Conservation (phyloP, 257 asterid genomes). For the Solanum paucissectum region DNA sequence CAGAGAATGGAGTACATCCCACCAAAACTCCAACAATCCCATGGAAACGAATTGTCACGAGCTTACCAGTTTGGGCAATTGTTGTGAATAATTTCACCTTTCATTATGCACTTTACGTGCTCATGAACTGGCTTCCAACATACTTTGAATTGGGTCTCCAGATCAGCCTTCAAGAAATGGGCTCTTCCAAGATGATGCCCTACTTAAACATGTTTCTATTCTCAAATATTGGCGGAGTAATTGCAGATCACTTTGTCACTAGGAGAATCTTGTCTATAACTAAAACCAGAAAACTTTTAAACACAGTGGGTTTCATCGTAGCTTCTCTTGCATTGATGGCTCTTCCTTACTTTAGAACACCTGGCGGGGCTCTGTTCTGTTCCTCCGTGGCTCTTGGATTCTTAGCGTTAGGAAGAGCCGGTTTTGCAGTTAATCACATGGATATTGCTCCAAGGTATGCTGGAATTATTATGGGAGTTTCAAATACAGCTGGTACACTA, state of each 20-base stretch:
- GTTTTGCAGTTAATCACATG: slow-evolving; percentile 92
- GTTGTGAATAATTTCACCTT: slow-evolving; percentile 79
- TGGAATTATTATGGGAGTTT: slow-evolving; percentile 90
- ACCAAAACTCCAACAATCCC: slow-evolving; percentile 39
- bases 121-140: slow-evolving; percentile 98
- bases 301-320: slow-evolving; percentile 63
- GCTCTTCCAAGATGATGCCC: slow-evolving; percentile 92
- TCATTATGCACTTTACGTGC: slow-evolving; percentile 86
- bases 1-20: slow-evolving; percentile 44
- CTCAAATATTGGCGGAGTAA: slow-evolving; percentile 83
- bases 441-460: slow-evolving; percentile 95
- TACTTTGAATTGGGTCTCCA: slow-evolving; percentile 78
- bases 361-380: slow-evolving; percentile 61
- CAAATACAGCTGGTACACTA: slow-evolving; percentile 88
- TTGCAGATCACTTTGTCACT: slow-evolving; percentile 71
- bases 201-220: slow-evolving; percentile 78
- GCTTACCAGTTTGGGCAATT: slow-evolving; percentile 88
- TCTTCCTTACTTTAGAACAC: slow-evolving; percentile 51
- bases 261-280: slow-evolving; percentile 53
- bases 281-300: slow-evolving; percentile 60
- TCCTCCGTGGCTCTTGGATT: slow-evolving; percentile 85
- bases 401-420: slow-evolving; percentile 94
- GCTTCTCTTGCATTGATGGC: slow-evolving; percentile 68
- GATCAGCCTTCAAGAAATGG: slow-evolving; percentile 89
- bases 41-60: slow-evolving; percentile 57